These are phyloP conservation scores for Xenosphaeropsis pyriputrescens DNA, from an alignment of 2,329 filamentous ascomycete species.

Conservation along the genomic window DNA sequence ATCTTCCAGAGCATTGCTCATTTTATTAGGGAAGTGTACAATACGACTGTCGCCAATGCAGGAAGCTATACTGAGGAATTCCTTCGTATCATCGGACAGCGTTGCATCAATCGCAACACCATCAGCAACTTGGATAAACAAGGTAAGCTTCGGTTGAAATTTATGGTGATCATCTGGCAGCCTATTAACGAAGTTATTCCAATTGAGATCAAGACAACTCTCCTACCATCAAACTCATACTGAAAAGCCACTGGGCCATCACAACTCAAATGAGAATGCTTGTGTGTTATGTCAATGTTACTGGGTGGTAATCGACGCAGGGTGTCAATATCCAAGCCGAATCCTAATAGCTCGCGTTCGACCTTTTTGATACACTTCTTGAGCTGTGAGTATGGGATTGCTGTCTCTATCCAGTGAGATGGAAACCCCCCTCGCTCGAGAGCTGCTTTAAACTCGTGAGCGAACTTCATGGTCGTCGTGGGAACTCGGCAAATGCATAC, in stretches of 20 bases:
- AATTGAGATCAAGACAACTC: not conserved
- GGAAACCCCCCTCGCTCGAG: constrained; percentile 64
- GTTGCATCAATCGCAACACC: constrained; percentile 55
- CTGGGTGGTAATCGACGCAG: constrained; percentile 43
- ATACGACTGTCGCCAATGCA: constrained; percentile 35
- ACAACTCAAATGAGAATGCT: constrained; percentile 2
- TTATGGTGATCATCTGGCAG: constrained; percentile 22
- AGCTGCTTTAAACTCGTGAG: constrained; percentile 57
- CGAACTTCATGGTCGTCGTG: constrained; percentile 63
- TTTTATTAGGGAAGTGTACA: not conserved
- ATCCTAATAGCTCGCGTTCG: constrained; percentile 49
- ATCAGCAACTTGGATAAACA: constrained; percentile 51
- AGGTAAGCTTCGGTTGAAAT: constrained; percentile 54
- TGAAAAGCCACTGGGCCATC: constrained; percentile 27
- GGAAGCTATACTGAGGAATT: constrained; percentile 22
- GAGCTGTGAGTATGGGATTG: constrained; percentile 70
- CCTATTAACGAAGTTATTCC: constrained; percentile 1
- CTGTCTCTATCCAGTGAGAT: constrained; percentile 52
- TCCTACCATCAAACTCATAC: constrained; percentile 38
- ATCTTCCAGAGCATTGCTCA: not conserved
- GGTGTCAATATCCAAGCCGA: constrained; percentile 61
- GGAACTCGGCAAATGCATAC: too few relatives aligned
- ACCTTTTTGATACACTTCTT: constrained; percentile 85
- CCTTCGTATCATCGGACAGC: constrained; percentile 38
- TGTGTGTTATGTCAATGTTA: not conserved